Evolutionary conservation across 2,329 filamentous ascomycete species (phyloP), one percentile per base, ranked within the genome.

Genomic region (Fusarium sp.): DNA sequence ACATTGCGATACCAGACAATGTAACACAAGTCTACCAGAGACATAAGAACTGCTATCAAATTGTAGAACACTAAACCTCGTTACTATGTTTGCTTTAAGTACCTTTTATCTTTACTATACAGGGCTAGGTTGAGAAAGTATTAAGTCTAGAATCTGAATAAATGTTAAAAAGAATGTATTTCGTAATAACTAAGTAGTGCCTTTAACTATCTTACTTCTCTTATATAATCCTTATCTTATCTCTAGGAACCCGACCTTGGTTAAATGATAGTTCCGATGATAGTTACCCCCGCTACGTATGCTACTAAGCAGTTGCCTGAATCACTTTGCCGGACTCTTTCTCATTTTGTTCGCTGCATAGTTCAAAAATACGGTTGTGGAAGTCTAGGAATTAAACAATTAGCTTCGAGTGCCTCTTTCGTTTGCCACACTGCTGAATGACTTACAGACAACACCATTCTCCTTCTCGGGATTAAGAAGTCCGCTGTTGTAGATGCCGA

Each of bases 381-480:
- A 70, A 71, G n/a, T 70, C 69, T 71, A 25, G 15, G 8, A n/a
- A 22, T 42, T 24, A 29, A 14, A 25, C 8, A 14, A 16, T 54
- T n/a, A 27, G 15, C 27, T 66, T 51, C 58, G 32, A n/a, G 42
- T 27, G 4, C 10, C 6, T 18, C 24, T 9, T 25, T 11, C 12
- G 14, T 15, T 42, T 18, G 20, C 16, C 22, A 9, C 20, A 40
- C 50, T n/a, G 27, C 8, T 15, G 8, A 7, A 40, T 11, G 11
- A 63, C 68, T 32, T 68, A 73, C 70, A 73, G 2, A 59, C 32
- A 51, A 88, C 87, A 0, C 87, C 87, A 52, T 82, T 86, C 73
- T 88, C 86, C 74, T 88, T 87, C 24, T 79, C 77, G 7, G 86
- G 85, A 70, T 89, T 88, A 63, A 89, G 76, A 12, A 88, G 82